Evolutionary conservation across 1,284 basidiomycete species (phyloP).

Genomic region (Hymenochaete sp.): DNA sequence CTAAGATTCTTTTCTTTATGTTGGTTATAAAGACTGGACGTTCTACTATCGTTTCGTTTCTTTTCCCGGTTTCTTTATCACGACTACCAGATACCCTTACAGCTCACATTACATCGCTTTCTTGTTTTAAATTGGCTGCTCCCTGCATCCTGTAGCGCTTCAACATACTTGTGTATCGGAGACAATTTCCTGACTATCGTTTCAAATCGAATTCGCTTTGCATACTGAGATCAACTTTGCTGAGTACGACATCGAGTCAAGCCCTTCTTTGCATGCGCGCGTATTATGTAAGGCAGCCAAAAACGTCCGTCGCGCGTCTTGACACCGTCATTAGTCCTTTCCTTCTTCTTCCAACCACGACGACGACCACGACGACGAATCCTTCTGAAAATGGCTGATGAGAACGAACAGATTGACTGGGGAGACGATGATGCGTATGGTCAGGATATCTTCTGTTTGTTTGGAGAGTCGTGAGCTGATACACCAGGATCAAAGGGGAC

Average conservation of each 20-base stretch:
- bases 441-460: constrained; percentile 19
- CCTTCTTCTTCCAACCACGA: neutral
- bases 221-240: too few species aligned
- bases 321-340: neutral
- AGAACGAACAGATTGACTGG: constrained; percentile 65
- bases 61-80: neutral
- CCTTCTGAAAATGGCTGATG: constrained; percentile 48
- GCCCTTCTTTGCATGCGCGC: neutral
- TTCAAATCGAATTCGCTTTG: too few species aligned
- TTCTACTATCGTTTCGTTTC: neutral
- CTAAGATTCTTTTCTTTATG: neutral
- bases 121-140: too few species aligned
- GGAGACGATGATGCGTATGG: constrained; percentile 47
- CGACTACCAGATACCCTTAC: too few species aligned
- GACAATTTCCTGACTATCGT: too few species aligned
- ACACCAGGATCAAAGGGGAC: constrained; percentile 19
- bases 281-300: neutral
- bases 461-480: constrained; percentile 5
- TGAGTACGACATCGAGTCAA: neutral
- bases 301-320: neutral
- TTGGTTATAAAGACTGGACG: neutral
- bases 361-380: constrained; percentile 15
- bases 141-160: too few species aligned
- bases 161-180: too few species aligned
- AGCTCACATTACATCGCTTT: too few species aligned